Percentiles rank a stretch among this genome's conserved stretches.
Conservation (phyloP, 805 yeast species). For the Spathaspora arborariae region DNA sequence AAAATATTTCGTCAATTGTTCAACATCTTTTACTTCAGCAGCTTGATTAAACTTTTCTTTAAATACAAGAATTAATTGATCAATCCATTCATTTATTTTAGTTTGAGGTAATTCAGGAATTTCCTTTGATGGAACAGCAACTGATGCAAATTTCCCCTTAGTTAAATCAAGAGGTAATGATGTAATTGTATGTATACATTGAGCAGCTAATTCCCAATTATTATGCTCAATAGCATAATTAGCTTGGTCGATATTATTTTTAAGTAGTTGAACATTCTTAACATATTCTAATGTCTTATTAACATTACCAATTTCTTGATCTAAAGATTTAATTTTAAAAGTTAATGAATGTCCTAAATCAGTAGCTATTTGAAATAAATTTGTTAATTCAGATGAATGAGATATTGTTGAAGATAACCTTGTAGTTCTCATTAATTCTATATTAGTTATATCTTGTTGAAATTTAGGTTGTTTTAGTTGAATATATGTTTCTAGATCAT, state of each 20-base stretch:
- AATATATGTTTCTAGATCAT: conserved; percentile 22
- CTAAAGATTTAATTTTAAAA: conserved; percentile 63
- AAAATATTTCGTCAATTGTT: conserved; percentile 71
- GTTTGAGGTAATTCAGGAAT: conserved; percentile 73
- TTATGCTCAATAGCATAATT: conserved; percentile 62
- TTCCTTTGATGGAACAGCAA: conserved; percentile 81
- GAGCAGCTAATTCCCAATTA: conserved; percentile 78
- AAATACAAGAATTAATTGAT: conserved; percentile 55
- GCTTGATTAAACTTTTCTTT: conserved; percentile 65
- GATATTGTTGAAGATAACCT: conserved; percentile 59
- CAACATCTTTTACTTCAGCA: conserved; percentile 61
- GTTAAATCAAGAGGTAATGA: conserved; percentile 51
- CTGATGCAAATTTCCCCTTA: conserved; percentile 67
- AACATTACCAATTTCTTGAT: conserved; percentile 66
- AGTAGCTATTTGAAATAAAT: conserved; percentile 57
- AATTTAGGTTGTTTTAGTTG: conserved; percentile 24
- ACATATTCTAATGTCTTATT: conserved; percentile 61
- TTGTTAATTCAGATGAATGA: conserved; percentile 52
- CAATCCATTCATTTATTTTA: conserved; percentile 56
- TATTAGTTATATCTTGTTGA: conserved; percentile 36
- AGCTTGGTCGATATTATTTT: conserved; percentile 61
- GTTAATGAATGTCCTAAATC: conserved; percentile 65
- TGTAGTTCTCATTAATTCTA: conserved; percentile 62
- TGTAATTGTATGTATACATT: conserved; percentile 45
- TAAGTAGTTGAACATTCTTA: conserved; percentile 59